phyloP scores from a whole-genome alignment of 768 basidiomycete genomes.

The Tylopilus vinaceipallidus region DNA sequence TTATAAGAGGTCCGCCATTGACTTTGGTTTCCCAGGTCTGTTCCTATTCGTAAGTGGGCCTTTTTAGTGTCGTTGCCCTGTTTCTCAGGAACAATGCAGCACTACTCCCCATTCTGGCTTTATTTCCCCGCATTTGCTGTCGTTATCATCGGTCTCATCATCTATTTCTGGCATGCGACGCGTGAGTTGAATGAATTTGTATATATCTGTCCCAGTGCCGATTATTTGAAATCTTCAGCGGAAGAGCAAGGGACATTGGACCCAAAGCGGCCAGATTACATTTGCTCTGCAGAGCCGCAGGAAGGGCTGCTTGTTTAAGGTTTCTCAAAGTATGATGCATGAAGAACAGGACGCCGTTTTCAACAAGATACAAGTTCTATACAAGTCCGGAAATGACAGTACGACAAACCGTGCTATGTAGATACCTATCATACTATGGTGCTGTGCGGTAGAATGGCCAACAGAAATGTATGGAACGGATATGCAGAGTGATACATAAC shows the following conservation, averaged over 20 bases:
- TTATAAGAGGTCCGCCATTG: conserved; percentile 3
- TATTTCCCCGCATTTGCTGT: conserved; percentile 80
- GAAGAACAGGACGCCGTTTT: too few relatives aligned
- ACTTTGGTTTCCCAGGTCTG: conserved; percentile 32
- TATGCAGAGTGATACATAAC: neutral
- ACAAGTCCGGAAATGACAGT: neutral
- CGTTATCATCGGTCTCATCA: conserved; percentile 68
- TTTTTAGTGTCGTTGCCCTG: neutral
- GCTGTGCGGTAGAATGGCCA: neutral
- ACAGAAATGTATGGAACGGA: too few relatives aligned
- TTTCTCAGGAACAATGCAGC: conserved; percentile 41
- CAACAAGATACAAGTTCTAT: neutral
- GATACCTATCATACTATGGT: neutral
- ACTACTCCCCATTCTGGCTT: conserved; percentile 82
- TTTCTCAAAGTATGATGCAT: neutral
- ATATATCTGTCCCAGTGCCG: neutral
- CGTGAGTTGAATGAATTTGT: conserved; percentile 50
- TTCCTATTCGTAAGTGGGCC: conserved; percentile 49
- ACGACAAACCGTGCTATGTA: neutral
- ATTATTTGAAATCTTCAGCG: conserved; percentile 39
- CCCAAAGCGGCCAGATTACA: conserved; percentile 58
- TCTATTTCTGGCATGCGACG: conserved; percentile 84
- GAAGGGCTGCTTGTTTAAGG: conserved; percentile 16
- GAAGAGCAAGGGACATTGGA: conserved; percentile 70
- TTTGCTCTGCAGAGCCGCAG: conserved; percentile 32